These are phyloP conservation scores for Arthrobotrys sinensis DNA, from an alignment of 2,329 filamentous ascomycete genomes.

Conservation along the genomic window DNA sequence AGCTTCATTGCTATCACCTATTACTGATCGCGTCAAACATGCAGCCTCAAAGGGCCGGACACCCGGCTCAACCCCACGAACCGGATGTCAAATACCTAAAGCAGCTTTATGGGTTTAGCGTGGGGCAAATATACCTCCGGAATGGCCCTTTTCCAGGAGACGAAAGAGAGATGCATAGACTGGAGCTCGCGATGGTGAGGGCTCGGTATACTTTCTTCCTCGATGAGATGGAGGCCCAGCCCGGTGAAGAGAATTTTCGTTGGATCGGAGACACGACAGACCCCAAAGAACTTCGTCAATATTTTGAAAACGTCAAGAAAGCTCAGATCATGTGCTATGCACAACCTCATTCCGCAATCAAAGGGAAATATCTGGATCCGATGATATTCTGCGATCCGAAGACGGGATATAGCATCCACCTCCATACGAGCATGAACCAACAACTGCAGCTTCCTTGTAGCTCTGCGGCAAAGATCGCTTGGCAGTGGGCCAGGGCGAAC, in stretches of 20 bases:
- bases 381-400: constrained; percentile 1
- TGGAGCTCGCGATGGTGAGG: background rate
- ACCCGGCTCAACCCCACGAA: background rate
- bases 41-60: no score
- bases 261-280: background rate
- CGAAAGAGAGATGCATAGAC: background rate
- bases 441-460: background rate
- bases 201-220: background rate
- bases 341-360: background rate
- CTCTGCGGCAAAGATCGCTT: background rate
- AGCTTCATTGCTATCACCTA: no score
- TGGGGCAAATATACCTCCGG: background rate
- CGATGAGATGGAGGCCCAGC: background rate
- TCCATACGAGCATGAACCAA: background rate
- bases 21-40: no score
- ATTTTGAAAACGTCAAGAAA: background rate
- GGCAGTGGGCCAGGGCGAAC: background rate
- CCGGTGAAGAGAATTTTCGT: background rate
- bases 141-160: background rate
- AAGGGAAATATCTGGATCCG: background rate
- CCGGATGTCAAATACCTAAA: background rate
- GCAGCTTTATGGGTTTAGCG: background rate
- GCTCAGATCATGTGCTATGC: background rate
- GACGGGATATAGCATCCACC: background rate
- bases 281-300: background rate